Evolutionary conservation across 2,329 filamentous ascomycete genomes (phyloP), one percentile per base, ranked within the genome.

Genomic region (Ceratocystis lukuohia): DNA sequence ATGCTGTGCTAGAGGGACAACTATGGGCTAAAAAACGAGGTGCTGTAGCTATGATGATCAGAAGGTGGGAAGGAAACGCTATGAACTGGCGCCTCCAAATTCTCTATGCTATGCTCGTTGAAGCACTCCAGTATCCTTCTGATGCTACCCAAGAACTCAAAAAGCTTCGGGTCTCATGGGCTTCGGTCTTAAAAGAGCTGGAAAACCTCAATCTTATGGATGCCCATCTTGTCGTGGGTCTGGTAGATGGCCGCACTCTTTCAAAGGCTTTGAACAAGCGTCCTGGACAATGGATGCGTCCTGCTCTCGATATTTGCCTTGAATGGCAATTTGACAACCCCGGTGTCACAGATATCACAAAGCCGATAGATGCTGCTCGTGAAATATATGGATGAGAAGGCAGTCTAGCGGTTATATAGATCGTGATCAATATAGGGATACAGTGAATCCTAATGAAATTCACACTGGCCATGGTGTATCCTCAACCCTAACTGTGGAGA

Each of bases 291-390:
- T 97, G 93, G 93, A 88, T 95, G 81, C 84, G 84, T 65, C 80
- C 81, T 59, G 91, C 91, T 2, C 77, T 96, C 61, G 88, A 95
- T 41, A 79, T 91, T 3, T 88, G 90, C 68, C 83, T 95, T 75
- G 85, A 86, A 68, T 97, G 92, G 91, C 94, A 97, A 75, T 81
- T 97, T 64, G 82, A 89, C 46, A 85, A 97, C 72, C 90, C 91
- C 0, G 80, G 80, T 3, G 79, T 78, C 67, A 83, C 80, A 2
- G 87, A 92, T 69, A 75, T 79, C 5, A 71, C 76, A 5, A 82
- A 78, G 2, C 86, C 82, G 1, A 76, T 91, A 65, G 80, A 85
- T 61, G 83, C 86, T 71, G 80, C 59, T 8, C 65, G 57, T 46
- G 53, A 48, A 30, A 6, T 44, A 62, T 48, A 59, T 7, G 56